Evolutionary conservation across 2,329 filamentous ascomycete genomes (phyloP), one percentile per base, ranked within the genome.

Genomic region (Aspergillus piperis): DNA sequence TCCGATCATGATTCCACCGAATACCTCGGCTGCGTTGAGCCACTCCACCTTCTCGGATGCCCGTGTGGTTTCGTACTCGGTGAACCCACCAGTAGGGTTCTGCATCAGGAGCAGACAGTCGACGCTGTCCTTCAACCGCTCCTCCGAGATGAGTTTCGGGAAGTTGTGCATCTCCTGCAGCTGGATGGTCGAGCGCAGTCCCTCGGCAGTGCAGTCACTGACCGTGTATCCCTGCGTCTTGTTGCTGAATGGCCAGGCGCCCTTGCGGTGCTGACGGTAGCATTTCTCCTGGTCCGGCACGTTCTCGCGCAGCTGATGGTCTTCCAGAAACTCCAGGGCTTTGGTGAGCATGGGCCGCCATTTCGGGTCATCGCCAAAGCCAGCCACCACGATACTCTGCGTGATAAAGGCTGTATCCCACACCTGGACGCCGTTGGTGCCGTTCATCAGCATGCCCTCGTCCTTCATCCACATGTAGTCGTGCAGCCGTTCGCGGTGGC

Each of bases 1-100:
- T 73, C 98, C 94, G 57, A 99, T 89, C 95, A 99, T 99, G 78
- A 99, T 99, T 19, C 88, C 86, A 13, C 92, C 93, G 75, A 99
- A 99, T 0, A 99, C 93, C 74, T 99, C 95, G 1, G 95, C 95
- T 0, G 94, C 94, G 71, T 99, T 99, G 47, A 99, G 84, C 74
- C 88, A 83, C 75, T 99, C 95, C 66, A 98, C 75, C 66, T 85
- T 86, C 66, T 90, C 83, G 8, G 90, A 89, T 2, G 90, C 94
- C 25, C 95, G 87, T 1, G 89, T 89, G 1, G 86, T 86, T 73
- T 99, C 95, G 74, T 99, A 99, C 15, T 92, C 95, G 0, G 92
- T 90, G 72, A 92, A 94, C 3, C 92, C 95, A 21, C 93, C 93
- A 10, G 88, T 90, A 2, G 83, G 74, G 74, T 97, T 98, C 75